These are phyloP conservation scores for Starmerella vaccinii DNA, from an alignment of 805 yeast species.

Conservation along the genomic window DNA sequence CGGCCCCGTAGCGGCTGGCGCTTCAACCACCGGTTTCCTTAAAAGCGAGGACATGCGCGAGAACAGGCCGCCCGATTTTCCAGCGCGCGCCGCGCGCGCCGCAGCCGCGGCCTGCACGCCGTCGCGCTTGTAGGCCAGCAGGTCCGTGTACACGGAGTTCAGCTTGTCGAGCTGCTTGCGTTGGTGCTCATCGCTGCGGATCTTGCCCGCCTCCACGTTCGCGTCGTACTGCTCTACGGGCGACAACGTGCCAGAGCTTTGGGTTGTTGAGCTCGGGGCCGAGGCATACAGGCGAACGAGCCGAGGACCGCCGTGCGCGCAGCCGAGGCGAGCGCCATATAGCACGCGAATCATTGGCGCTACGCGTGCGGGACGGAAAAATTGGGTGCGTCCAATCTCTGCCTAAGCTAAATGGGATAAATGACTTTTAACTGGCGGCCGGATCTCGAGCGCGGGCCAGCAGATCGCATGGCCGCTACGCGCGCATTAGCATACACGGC, in stretches of 20 bases:
- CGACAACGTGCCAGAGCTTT: conserved; percentile 1
- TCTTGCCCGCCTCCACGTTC: conserved; percentile 27
- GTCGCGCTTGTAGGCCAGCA: conserved; percentile 44
- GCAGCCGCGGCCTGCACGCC: conserved; percentile 35
- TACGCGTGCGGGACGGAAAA: not conserved
- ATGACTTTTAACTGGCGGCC: not conserved
- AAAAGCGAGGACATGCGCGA: not conserved
- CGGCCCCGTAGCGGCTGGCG: conserved; percentile 36
- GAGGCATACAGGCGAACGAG: not conserved
- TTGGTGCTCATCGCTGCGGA: conserved; percentile 68
- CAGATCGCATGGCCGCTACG: not conserved
- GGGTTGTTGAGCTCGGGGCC: too few species aligned
- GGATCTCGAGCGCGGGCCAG: not conserved
- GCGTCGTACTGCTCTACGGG: conserved; percentile 32
- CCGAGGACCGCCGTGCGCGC: not conserved
- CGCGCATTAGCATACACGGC: too few species aligned
- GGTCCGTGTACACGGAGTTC: conserved; percentile 46
- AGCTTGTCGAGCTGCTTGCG: conserved; percentile 57
- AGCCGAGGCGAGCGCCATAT: not conserved
- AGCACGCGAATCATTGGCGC: not conserved
- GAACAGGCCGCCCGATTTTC: not conserved
- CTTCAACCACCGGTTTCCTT: conserved; percentile 10
- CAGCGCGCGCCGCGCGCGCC: not conserved
- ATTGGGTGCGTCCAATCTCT: not conserved
- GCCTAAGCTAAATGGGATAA: conserved; percentile 1